A percentile compares a stretch with the other conserved stretches of the same genome.
Evolutionary conservation across 2,329 filamentous ascomycete species (phyloP).

Genomic region (Ceratocystis huliohia): DNA sequence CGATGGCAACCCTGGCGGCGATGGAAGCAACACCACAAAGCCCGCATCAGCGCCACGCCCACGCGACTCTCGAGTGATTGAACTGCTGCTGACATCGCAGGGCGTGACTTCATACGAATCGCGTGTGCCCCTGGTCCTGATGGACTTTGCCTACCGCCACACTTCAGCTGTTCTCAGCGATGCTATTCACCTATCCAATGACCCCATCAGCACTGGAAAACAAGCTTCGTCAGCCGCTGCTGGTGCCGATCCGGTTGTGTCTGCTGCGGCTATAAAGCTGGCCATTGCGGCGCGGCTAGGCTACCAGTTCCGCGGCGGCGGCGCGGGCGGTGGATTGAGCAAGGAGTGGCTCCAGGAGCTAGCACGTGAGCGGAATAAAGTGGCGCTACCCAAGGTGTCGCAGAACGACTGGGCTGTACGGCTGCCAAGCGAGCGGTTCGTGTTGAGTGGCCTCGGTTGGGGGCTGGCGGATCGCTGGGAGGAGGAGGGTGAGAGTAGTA

Average conservation of each 20-base stretch:
- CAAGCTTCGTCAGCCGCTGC: conserved; percentile 37
- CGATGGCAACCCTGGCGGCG: conserved; percentile 11
- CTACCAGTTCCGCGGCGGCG: conserved; percentile 53
- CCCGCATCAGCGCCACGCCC: conserved; percentile 44
- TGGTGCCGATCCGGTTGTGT: conserved; percentile 44
- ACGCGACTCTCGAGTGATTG: conserved; percentile 66
- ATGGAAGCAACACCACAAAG: conserved; percentile 25
- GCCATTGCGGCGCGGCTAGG: conserved; percentile 56
- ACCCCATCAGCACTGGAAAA: conserved; percentile 49
- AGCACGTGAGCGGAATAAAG: conserved; percentile 57
- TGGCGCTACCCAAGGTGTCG: conserved; percentile 49
- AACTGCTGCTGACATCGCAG: conserved; percentile 65
- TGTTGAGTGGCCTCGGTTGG: conserved; percentile 54
- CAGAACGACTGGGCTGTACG: conserved; percentile 56
- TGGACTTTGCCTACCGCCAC: conserved; percentile 80
- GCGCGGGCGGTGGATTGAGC: conserved; percentile 41
- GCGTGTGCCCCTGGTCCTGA: conserved; percentile 67
- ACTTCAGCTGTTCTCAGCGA: conserved; percentile 59
- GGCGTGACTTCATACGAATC: conserved; percentile 70
- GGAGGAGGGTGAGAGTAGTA: conserved; percentile 32
- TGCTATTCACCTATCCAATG: conserved; percentile 53
- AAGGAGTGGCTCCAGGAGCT: conserved; percentile 69
- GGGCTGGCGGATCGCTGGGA: conserved; percentile 48
- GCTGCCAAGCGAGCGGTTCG: conserved; percentile 55
- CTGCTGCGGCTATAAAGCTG: conserved; percentile 55